Base-by-base conservation (phyloP, 2,329 filamentous ascomycete species). In the Aspergillus niger region DNA sequence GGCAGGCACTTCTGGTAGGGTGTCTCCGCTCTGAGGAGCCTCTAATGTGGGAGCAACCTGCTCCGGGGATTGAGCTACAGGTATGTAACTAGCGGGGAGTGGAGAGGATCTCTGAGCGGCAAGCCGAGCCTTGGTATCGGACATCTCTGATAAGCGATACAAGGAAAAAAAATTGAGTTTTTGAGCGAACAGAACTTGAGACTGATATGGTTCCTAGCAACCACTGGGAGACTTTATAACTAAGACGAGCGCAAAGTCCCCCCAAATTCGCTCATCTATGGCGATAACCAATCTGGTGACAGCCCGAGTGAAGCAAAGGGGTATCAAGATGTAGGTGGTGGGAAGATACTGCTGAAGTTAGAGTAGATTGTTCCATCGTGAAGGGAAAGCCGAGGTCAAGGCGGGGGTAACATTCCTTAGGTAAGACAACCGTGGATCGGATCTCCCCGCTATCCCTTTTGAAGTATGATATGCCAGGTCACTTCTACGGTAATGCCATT, bases 161-260 rank as follows among this genome's bases (percentile, higher is more conserved):
- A 57, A 63, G 43, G 44, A 49, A 38, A 57, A 63, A 47, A 49
- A 49, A 38, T 44, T 24, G 22, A 32, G 30, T 26, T 20, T 32
- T 53, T 44, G 51, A 52, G 44, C 17, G 28, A 22, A 36, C 44
- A 44, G 2, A 26, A 28, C 4, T 8, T 32, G 56, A 36, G n/a
- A n/a, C 36, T 8, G 24, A 52, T 4, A 5, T 52, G 30, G 15
- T 22, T n/a, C 4, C 8, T 28, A 20, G 5, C 6, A 36, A 13
- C 5, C n/a, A 26, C 51, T 28, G 20, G 73, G 77, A 80, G 82
- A 80, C 77, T 83, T 84, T 84, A 70, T 74, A 62, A 60, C 62
- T 70, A 64, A 65, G 75, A 79, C 78, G 79, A 83, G 80, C 82
- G 82, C 82, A 84, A 85, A 84, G 81, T 20, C 82, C 80, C 80